Conservation (phyloP, 495 filamentous ascomycete genomes). For the Neurospora sp. region DNA sequence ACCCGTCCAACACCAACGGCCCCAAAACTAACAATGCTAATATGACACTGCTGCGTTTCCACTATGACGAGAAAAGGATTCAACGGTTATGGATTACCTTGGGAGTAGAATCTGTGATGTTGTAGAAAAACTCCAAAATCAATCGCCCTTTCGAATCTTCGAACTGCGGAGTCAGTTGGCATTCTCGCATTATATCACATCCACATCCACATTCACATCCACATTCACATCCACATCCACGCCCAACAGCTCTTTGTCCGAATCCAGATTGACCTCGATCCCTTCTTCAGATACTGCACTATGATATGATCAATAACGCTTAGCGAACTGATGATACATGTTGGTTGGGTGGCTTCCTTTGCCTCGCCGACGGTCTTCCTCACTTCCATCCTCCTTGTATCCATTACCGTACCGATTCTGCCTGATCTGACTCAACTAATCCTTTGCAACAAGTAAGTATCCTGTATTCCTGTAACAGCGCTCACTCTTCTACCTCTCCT, state of each 20-base stretch:
- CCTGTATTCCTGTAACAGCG: neutral
- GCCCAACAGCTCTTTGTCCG: neutral
- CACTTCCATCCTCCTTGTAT: neutral
- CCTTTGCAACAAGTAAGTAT: neutral
- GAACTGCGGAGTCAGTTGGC: neutral
- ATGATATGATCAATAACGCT: neutral
- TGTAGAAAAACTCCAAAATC: neutral
- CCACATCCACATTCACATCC: neutral
- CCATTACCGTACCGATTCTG: neutral
- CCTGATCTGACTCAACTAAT: neutral
- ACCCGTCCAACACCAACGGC: neutral
- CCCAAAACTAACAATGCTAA: neutral
- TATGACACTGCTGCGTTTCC: neutral
- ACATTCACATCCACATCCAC: neutral
- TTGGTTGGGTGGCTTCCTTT: neutral
- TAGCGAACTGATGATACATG: neutral
- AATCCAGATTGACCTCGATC: neutral
- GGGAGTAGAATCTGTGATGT: neutral
- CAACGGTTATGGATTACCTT: rapidly evolving
- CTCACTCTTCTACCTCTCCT: neutral
- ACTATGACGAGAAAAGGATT: too few relatives aligned
- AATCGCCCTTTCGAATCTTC: neutral
- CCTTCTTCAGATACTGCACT: neutral
- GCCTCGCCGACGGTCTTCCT: neutral
- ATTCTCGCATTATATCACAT: neutral